phyloP scores from a whole-genome alignment of 2,329 filamentous ascomycete species.

The Colletotrichum gloeosporioides region DNA sequence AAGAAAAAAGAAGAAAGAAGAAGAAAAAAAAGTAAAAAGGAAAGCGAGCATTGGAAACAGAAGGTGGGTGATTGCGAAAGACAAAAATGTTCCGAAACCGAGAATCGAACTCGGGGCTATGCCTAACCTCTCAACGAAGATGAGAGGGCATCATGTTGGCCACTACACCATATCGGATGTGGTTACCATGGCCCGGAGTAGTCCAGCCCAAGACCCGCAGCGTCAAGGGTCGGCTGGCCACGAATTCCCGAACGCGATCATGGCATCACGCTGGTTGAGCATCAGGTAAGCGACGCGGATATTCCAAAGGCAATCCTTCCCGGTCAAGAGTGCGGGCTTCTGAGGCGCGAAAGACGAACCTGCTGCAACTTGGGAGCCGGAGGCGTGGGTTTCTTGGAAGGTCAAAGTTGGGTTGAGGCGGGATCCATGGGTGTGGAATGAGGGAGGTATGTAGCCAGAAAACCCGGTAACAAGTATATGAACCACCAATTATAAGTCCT shows the following conservation, averaged over 20 bases:
- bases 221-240: not conserved
- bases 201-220: not conserved
- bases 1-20: not conserved
- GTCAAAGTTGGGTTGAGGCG: not conserved
- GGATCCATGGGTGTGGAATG: not conserved
- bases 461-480: accelerated
- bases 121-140: not conserved
- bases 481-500: not conserved
- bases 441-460: not conserved
- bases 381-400: not conserved
- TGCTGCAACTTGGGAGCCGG: not conserved
- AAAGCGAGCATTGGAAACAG: too few relatives aligned
- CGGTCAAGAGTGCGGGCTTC: not conserved
- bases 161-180: conserved; percentile 17
- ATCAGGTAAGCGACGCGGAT: not conserved
- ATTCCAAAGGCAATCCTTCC: not conserved
- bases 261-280: not conserved
- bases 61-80: not conserved
- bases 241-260: not conserved
- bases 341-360: not conserved
- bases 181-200: accelerated
- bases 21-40: not conserved
- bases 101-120: conserved; percentile 17
- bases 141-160: conserved; percentile 17
- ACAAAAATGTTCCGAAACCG: not conserved